phyloP scores from a whole-genome alignment of 2,329 filamentous ascomycete species.

The Falciphora oryzae region DNA sequence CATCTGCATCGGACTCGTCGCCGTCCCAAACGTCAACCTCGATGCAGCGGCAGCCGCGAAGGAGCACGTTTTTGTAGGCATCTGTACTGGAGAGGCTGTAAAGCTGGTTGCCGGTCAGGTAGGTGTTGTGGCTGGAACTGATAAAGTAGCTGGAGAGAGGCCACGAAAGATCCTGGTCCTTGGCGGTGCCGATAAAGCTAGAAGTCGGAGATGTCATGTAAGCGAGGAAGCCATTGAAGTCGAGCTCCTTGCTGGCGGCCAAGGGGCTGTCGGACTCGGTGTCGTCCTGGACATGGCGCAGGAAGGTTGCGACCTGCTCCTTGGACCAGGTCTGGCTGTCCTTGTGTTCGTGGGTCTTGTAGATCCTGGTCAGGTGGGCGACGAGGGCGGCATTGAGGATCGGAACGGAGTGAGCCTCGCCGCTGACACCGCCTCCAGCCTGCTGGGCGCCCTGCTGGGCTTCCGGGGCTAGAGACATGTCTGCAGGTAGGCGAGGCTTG shows the following conservation, averaged over 20 bases:
- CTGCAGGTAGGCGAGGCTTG: background rate
- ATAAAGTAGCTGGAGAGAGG: slow-evolving; percentile 90
- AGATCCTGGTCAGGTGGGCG: slow-evolving; percentile 40
- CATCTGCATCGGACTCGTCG: slow-evolving; percentile 63
- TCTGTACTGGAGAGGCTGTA: slow-evolving; percentile 81
- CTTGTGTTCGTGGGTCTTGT: slow-evolving; percentile 35
- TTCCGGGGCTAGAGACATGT: background rate
- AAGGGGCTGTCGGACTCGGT: slow-evolving; percentile 25
- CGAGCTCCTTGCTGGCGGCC: slow-evolving; percentile 28
- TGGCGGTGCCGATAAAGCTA: slow-evolving; percentile 34
- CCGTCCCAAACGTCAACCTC: slow-evolving; percentile 97
- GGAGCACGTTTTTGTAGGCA: slow-evolving; percentile 77
- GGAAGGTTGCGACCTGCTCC: slow-evolving; percentile 39
- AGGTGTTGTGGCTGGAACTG: slow-evolving; percentile 93
- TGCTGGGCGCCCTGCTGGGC: slow-evolving; percentile 35
- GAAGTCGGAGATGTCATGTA: slow-evolving; percentile 50
- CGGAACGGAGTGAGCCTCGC: slow-evolving; percentile 33
- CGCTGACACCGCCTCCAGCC: slow-evolving; percentile 43
- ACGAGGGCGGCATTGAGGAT: slow-evolving; percentile 35
- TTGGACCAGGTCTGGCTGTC: slow-evolving; percentile 37
- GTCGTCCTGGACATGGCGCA: slow-evolving; percentile 42
- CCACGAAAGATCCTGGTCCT: slow-evolving; percentile 54
- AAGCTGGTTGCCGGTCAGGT: slow-evolving; percentile 83
- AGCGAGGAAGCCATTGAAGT: slow-evolving; percentile 42
- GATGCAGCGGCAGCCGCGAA: slow-evolving; percentile 82